Conservation (phyloP, 148 eudicot species). For the Rhododendron mucronatum region DNA sequence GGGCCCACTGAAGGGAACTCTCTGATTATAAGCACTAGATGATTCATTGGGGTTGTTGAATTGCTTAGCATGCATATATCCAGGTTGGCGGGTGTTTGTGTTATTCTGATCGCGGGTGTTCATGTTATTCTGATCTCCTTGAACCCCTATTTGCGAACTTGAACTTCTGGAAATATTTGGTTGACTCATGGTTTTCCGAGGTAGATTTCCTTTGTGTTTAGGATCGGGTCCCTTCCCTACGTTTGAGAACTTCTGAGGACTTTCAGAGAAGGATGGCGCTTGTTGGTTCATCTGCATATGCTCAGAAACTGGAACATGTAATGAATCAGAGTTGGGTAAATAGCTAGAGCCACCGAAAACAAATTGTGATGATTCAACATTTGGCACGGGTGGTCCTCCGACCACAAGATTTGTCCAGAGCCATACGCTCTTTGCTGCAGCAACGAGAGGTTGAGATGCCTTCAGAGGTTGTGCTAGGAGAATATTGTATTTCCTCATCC, state of each 20-base stretch:
- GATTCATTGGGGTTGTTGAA: constrained; percentile 41
- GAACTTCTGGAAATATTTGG: constrained; percentile 35
- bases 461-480: constrained; percentile 80
- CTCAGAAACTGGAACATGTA: constrained; percentile 30
- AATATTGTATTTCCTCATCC: constrained; percentile 88
- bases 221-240: constrained; percentile 31
- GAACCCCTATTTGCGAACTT: constrained; percentile 23
- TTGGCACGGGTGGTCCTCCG: constrained; percentile 65
- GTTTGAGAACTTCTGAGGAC: constrained; percentile 30
- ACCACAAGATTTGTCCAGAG: constrained; percentile 72
- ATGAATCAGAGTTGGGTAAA: constrained; percentile 17
- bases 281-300: constrained; percentile 25
- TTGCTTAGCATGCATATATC: constrained; percentile 23
- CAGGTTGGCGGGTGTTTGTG: constrained; percentile 23
- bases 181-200: constrained; percentile 37
- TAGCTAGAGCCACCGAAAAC: constrained; percentile 24
- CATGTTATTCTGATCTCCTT: constrained; percentile 28
- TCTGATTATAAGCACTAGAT: constrained; percentile 30
- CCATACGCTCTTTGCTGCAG: constrained; percentile 92
- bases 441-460: constrained; percentile 66
- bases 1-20: constrained; percentile 33
- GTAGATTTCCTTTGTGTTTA: constrained; percentile 36
- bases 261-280: constrained; percentile 22
- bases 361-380: constrained; percentile 34
- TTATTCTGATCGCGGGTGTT: constrained; percentile 22